Evolutionary conservation across 2,329 filamentous ascomycete species (phyloP).

Genomic region (Colletotrichum sp.): DNA sequence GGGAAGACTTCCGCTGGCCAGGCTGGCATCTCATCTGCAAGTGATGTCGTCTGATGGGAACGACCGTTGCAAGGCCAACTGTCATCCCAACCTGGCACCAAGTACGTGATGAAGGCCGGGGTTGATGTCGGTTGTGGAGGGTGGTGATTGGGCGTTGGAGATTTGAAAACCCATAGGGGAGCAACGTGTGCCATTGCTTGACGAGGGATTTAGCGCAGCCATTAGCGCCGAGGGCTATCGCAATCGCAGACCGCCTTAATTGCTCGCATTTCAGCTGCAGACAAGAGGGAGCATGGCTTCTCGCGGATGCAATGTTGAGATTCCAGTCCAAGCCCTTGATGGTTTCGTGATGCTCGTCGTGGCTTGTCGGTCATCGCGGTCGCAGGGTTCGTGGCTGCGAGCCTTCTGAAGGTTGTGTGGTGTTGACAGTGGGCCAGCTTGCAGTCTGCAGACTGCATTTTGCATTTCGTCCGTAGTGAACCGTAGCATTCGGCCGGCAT

Average conservation of each 20-base stretch:
- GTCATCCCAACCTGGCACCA: not conserved
- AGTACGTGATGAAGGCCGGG: not conserved
- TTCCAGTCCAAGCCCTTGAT: not conserved
- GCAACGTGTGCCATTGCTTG: conserved; percentile 8
- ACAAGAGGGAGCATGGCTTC: not conserved
- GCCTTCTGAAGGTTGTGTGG: conserved; percentile 10
- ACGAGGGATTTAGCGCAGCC: conserved; percentile 7
- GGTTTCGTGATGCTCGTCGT: not conserved
- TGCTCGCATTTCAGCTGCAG: conserved; percentile 1
- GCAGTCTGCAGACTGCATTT: not conserved
- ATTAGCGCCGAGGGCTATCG: conserved; percentile 1
- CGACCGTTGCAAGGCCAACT: conserved; percentile 13
- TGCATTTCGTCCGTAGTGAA: conserved; percentile 21
- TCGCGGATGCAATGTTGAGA: conserved; percentile 9
- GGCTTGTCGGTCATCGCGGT: not conserved
- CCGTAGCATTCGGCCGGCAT: conserved; percentile 1
- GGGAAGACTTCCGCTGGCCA: conserved; percentile 17
- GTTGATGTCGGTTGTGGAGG: not conserved
- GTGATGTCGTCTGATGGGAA: conserved; percentile 10
- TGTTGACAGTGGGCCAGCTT: conserved; percentile 6
- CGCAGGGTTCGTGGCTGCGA: not conserved
- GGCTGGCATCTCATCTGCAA: conserved; percentile 11
- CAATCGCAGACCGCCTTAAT: conserved; percentile 1
- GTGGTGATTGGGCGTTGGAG: conserved; percentile 5
- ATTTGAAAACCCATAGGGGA: not conserved